Evolutionary conservation across 306 rosid genomes (phyloP).

Genomic region (Begonia loranthoides): DNA sequence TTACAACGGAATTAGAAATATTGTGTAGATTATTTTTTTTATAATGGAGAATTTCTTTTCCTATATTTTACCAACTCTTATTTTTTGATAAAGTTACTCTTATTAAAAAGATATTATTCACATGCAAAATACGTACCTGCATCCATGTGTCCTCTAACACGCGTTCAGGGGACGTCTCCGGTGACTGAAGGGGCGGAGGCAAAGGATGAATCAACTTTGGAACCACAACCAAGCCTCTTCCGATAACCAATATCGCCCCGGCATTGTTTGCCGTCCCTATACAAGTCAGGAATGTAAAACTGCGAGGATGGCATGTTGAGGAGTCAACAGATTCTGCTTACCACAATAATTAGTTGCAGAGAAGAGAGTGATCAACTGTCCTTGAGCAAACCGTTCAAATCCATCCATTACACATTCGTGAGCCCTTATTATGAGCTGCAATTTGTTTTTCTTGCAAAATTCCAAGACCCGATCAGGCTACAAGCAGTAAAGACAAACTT

Average conservation of each 20-base stretch:
- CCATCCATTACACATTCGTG: constrained; percentile 99
- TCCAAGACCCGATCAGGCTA: constrained; percentile 98
- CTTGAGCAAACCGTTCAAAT: constrained; percentile 97
- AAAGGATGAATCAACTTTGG: constrained; percentile 94
- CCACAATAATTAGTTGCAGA: constrained; percentile 99
- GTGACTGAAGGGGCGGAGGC: constrained; percentile 97
- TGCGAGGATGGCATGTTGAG: too few species aligned
- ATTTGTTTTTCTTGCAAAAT: constrained; percentile 89
- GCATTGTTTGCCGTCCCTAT: constrained; percentile 98
- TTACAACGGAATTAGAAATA: not conserved
- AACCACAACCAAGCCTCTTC: constrained; percentile 98
- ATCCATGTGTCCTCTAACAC: constrained; percentile 86
- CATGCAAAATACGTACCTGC: constrained; percentile 47
- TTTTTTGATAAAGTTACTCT: too few species aligned
- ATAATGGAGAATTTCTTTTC: not conserved
- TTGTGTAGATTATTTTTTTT: too few species aligned
- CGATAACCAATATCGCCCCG: constrained; percentile 92
- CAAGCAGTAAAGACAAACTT: constrained; percentile 6
- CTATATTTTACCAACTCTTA: too few species aligned
- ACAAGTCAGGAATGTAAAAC: too few species aligned
- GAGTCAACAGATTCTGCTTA: constrained; percentile 20
- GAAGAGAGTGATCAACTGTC: constrained; percentile 90
- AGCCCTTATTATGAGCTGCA: constrained; percentile 95
- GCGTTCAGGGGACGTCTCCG: constrained; percentile 93
- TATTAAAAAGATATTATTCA: not conserved